Evolutionary conservation across 2,329 filamentous ascomycete genomes (phyloP), one percentile per base, ranked within the genome.

Genomic region (Neocucurbitaria cava): DNA sequence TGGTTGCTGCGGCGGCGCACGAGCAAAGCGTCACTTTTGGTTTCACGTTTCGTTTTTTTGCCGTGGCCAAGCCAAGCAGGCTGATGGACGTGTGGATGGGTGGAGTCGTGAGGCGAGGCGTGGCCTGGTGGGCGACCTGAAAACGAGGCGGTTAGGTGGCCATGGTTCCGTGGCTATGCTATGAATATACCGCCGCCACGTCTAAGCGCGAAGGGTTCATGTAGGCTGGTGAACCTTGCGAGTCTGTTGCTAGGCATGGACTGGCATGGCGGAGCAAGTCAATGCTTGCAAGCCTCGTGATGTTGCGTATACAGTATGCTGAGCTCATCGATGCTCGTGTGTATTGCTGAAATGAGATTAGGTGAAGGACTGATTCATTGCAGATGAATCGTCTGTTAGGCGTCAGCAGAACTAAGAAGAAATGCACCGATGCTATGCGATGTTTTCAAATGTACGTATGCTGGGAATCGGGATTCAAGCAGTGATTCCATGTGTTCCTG

Each of bases 91-190:
- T 17, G 46, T 26, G 13, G n/a, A 18, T n/a, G n/a, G n/a, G 39
- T 31, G 35, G 36, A 56, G 41, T 38, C 49, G 35, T 23, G n/a
- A 21, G 17, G 18, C 15, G 44, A 48, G 51, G 55, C 46, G 44
- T 46, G 40, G 31, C 35, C 36, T 48, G 40, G 33, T 40, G 23
- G 48, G 51, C 41, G 36, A 46, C 28, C 43, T 36, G 41, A 40
- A n/a, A n/a, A 36, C 38, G 52, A 58, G 44, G 61, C 58, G 53
- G 53, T 47, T 56, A 33, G n/a, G n/a, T n/a, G n/a, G 47, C 44
- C 33, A 33, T 48, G 53, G 41, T 53, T 54, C 52, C 52, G 59
- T 64, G 59, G 59, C 61, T 60, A 58, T 61, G 58, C 61, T 60
- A 61, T 61, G 58, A 59, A 51, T 50, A 46, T 40, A 49, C 30